Base-by-base conservation (phyloP, 2,329 filamentous ascomycete genomes). In the Penicillium sp. region DNA sequence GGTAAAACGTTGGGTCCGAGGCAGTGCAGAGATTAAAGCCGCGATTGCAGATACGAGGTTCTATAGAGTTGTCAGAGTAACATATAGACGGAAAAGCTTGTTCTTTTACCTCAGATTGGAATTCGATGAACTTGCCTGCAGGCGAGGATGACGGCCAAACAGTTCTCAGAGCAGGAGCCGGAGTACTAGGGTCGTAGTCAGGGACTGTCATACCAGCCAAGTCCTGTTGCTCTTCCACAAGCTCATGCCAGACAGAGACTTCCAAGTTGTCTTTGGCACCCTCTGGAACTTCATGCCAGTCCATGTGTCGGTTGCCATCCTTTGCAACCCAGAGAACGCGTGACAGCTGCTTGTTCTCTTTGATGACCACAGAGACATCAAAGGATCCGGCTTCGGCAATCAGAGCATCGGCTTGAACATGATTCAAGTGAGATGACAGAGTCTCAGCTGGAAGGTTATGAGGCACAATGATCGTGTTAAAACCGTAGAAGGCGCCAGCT, bases 241-340 rank as follows among this genome's bases (percentile, higher is more conserved):
- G 82, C 54, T 96, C 89, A 65, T 95, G 89, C 92, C 93, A 99
- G 13, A 93, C 94, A n/a, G 86, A 83, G 15, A 96, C 88, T 51
- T 88, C 88, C 55, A 95, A 79, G 56, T 81, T 85, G 52, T 87
- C 83, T 15, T 87, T 87, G 51, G 87, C 86, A 47, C 88, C 87
- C 65, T 87, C 83, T 10, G 92, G 91, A 2, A 92, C 84, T 68
- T 93, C 89, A 63, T 90, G 92, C 92, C 93, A 99, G 73, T 96
- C 92, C 81, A 99, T 88, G 69, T 97, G 93, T 62, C 85, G 84
- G 76, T 86, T 96, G 39, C 90, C 90, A 66, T 90, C 84, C 64
- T 96, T 93, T 5, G 95, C 90, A 12, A 96, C 92, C 90, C 92
- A 97, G 62, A 96, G 83, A 29, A 96, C 80, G 61, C 91, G 85